Evolutionary conservation across 345 rosid genomes (phyloP).

Genomic region (Odontarrhena argentea): DNA sequence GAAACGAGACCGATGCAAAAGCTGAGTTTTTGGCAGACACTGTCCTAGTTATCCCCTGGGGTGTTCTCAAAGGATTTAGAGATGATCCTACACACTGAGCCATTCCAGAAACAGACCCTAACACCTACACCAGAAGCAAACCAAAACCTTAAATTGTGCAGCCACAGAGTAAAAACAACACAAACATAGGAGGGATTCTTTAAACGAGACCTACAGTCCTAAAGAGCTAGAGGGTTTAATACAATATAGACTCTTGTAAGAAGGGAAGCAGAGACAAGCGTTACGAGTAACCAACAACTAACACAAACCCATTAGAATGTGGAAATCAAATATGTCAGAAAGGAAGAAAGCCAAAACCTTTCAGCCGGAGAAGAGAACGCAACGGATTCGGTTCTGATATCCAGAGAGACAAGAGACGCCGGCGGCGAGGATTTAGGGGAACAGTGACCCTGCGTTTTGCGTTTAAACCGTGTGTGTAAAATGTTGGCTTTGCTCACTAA

Average conservation of each 20-base stretch:
- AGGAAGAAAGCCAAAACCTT: constrained; percentile 14
- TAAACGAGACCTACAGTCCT: not conserved
- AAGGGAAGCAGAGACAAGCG: not conserved
- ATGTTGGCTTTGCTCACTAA: not conserved
- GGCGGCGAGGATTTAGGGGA: constrained; percentile 25
- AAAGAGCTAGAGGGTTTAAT: not conserved
- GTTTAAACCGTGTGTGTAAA: constrained; percentile 21
- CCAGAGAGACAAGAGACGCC: constrained; percentile 21
- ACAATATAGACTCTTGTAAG: not conserved
- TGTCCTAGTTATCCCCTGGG: constrained; percentile 11
- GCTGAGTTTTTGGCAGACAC: constrained; percentile 27
- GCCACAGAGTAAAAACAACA: not conserved
- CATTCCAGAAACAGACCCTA: constrained; percentile 41
- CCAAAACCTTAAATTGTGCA: constrained; percentile 1
- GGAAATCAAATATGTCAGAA: constrained; percentile 12
- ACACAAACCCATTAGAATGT: constrained; percentile 17
- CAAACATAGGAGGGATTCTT: not conserved
- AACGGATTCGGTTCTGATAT: constrained; percentile 7
- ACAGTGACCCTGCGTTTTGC: constrained; percentile 22
- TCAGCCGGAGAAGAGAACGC: constrained; percentile 18
- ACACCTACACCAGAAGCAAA: constrained; percentile 19
- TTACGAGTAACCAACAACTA: not conserved
- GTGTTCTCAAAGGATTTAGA: constrained; percentile 52
- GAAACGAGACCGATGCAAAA: constrained; percentile 40
- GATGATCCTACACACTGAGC: constrained; percentile 44